Evolutionary conservation across 768 basidiomycete genomes (phyloP).

Genomic region (Boletellus ananiceps): DNA sequence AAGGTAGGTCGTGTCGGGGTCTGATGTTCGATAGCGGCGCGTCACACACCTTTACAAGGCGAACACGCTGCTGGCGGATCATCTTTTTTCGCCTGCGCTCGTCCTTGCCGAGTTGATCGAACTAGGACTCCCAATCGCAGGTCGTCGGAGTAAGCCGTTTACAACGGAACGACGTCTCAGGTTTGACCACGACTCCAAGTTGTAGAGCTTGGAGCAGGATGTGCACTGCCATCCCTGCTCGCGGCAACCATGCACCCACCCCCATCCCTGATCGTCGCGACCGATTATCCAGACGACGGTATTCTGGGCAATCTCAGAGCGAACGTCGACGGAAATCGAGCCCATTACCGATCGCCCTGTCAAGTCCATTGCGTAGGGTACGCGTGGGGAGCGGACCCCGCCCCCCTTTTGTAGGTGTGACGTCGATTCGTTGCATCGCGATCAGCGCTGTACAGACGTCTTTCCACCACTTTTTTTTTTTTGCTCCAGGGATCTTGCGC

Average conservation of each 20-base stretch:
- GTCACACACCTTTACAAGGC: conserved; percentile 38
- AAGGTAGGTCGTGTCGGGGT: conserved; percentile 40
- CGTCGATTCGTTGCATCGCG: neutral
- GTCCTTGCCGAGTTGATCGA: conserved; percentile 66
- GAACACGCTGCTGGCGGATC: conserved; percentile 67
- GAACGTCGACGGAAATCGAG: conserved; percentile 51
- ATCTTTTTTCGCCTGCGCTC: conserved; percentile 66
- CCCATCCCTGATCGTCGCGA: conserved; percentile 53
- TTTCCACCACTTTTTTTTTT: too few species aligned
- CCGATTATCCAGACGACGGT: conserved; percentile 63
- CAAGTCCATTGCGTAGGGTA: conserved; percentile 46
- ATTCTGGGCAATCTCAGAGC: conserved; percentile 53
- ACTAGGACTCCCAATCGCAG: conserved; percentile 41
- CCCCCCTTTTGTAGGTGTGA: conserved; percentile 43
- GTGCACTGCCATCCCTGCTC: conserved; percentile 63
- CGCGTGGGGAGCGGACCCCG: conserved; percentile 58
- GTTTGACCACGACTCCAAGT: conserved; percentile 34
- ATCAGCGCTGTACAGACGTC: neutral
- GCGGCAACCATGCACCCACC: conserved; percentile 40
- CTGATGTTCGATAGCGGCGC: conserved; percentile 3
- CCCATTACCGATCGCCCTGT: conserved; percentile 35
- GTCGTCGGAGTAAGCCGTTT: conserved; percentile 37
- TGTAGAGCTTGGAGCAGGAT: conserved; percentile 69
- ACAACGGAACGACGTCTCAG: neutral
- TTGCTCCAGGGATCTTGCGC: conserved; percentile 12